Conservation (phyloP, 306 rosid species). For the Arachis stenosperma region DNA sequence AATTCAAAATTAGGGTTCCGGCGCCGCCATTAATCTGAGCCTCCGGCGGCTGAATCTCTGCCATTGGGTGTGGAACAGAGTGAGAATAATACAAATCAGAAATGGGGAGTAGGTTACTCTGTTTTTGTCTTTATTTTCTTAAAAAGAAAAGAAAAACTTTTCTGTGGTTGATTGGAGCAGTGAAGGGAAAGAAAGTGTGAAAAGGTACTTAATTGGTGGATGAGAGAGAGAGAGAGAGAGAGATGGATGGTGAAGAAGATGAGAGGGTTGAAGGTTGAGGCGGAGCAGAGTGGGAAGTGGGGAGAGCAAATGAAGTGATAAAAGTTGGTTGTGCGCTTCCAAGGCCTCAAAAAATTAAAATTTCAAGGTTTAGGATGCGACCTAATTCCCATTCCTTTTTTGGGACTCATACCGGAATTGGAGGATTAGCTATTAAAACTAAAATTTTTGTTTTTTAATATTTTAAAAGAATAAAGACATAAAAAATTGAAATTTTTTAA, state of each 20-base stretch:
- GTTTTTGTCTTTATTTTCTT: too few species aligned
- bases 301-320: neutral
- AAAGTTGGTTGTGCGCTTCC: neutral
- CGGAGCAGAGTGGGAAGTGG: neutral
- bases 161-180: neutral
- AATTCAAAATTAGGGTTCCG: constrained; percentile 43
- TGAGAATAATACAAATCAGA: neutral
- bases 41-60: constrained; percentile 78
- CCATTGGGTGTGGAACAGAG: constrained; percentile 39
- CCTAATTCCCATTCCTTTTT: neutral
- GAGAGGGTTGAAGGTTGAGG: too few species aligned
- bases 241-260: neutral
- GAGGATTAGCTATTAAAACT: too few species aligned
- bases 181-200: neutral
- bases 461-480: too few species aligned
- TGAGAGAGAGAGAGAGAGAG: neutral
- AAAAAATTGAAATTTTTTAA: too few species aligned
- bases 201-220: neutral
- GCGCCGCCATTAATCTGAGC: constrained; percentile 61
- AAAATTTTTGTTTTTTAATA: too few species aligned
- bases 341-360: neutral
- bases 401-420: too few species aligned
- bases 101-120: constrained; percentile 7
- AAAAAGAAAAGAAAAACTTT: neutral
- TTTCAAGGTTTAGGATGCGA: neutral